A percentile compares a stretch with the other conserved stretches of the same genome.
Evolutionary conservation across 306 rosid species (phyloP).

Genomic region (Crataegus laevigata): DNA sequence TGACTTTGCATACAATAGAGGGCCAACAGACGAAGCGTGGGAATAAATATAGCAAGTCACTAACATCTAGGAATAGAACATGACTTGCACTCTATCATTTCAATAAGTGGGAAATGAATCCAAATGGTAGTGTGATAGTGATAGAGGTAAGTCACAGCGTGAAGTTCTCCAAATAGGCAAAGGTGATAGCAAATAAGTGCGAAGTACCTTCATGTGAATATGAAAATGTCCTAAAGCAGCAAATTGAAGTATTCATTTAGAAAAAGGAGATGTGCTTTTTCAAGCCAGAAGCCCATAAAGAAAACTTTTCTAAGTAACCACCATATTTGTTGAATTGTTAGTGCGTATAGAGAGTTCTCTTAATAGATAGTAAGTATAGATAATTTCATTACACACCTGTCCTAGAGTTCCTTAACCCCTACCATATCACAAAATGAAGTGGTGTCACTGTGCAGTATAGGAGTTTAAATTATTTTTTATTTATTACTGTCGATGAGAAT

Average conservation of each 20-base stretch:
- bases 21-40: too few species aligned
- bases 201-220: not conserved
- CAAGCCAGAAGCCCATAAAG: not conserved
- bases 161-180: not conserved
- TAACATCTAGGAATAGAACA: not conserved
- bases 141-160: not conserved
- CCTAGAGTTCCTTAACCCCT: not conserved
- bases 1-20: too few species aligned
- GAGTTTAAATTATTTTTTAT: too few species aligned
- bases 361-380: too few species aligned
- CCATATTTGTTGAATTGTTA: not conserved
- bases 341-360: not conserved
- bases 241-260: not conserved
- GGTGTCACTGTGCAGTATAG: not conserved
- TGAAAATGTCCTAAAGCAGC: not conserved
- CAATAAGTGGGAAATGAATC: not conserved
- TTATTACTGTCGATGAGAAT: not conserved
- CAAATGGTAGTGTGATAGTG: not conserved
- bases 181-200: not conserved
- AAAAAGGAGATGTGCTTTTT: not conserved
- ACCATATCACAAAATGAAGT: not conserved
- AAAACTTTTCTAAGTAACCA: not conserved
- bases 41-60: not conserved
- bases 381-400: too few species aligned
- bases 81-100: not conserved